A percentile compares a stretch with the other conserved stretches of the same genome.
phyloP scores from a whole-genome alignment of 2,329 filamentous ascomycete genomes.

The Monosporascus sp. region DNA sequence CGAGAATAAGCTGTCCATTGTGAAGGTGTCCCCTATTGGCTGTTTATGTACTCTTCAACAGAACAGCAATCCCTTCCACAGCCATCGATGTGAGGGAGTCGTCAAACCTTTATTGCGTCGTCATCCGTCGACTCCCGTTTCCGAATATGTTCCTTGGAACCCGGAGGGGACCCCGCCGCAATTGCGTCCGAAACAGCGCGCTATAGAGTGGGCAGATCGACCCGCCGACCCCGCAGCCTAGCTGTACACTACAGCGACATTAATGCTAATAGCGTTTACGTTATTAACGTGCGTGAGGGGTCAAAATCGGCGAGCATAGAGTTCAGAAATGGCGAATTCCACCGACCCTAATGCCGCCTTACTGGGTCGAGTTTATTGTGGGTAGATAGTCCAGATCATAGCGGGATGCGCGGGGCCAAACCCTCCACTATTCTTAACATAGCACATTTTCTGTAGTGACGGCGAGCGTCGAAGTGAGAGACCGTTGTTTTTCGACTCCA shows the following conservation, averaged over 20 bases:
- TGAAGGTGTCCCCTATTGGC: not conserved
- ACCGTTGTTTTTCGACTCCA: too few relatives aligned
- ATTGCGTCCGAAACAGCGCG: not conserved
- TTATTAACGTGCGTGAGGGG: not conserved
- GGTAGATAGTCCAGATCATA: not conserved
- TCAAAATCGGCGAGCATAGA: not conserved
- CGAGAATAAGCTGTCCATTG: conserved; percentile 39
- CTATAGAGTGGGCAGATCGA: not conserved
- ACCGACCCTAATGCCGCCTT: conserved; percentile 11
- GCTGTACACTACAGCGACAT: too few relatives aligned
- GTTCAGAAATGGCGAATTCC: conserved; percentile 15
- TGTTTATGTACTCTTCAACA: not conserved
- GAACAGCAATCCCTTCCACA: not conserved
- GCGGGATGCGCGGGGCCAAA: not conserved
- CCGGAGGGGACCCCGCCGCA: not conserved
- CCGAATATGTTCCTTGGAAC: not conserved
- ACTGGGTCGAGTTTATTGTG: not conserved
- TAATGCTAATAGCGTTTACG: too few relatives aligned
- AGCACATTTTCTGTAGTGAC: not conserved
- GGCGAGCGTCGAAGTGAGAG: too few relatives aligned
- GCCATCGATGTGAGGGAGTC: too few relatives aligned
- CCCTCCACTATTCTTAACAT: not conserved
- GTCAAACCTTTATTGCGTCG: too few relatives aligned
- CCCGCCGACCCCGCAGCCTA: not conserved
- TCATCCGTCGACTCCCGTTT: not conserved